These are phyloP conservation scores for Leptomonas pyrrhocoris DNA, from an alignment of 208 protist genomes.

Conservation along the genomic window DNA sequence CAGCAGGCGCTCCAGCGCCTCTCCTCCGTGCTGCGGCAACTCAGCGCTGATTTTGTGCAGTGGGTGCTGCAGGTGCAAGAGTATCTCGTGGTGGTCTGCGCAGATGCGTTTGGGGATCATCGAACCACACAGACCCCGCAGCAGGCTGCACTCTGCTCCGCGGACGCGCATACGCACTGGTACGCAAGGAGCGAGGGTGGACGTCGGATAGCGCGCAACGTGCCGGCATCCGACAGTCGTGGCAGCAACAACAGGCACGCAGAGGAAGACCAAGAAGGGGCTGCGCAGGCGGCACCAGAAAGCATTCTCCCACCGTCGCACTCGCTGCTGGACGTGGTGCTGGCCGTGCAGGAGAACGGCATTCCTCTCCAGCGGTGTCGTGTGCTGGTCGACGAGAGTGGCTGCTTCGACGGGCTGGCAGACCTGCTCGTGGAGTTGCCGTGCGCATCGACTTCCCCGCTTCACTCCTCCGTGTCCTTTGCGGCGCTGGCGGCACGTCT, in stretches of 20 bases:
- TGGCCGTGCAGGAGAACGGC: constrained; percentile 39
- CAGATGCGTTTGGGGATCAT: neutral
- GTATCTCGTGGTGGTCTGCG: constrained; percentile 16
- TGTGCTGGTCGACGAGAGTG: constrained; percentile 36
- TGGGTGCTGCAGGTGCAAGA: constrained; percentile 62
- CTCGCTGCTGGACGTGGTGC: constrained; percentile 29
- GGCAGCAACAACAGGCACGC: neutral
- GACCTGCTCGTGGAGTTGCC: neutral
- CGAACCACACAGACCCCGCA: too few relatives aligned
- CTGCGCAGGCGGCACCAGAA: neutral
- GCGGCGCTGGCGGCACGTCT: constrained; percentile 27
- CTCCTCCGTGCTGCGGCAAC: constrained; percentile 28
- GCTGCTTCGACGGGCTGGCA: constrained; percentile 40
- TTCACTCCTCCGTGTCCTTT: neutral
- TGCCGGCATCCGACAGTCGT: neutral
- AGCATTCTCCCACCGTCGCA: constrained; percentile 1
- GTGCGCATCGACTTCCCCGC: neutral
- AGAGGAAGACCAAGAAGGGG: neutral
- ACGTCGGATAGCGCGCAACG: neutral
- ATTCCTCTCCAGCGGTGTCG: constrained; percentile 35
- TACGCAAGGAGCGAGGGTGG: neutral
- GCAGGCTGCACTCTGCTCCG: too few relatives aligned
- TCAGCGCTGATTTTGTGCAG: constrained; percentile 37
- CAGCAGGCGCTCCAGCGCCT: constrained; percentile 44
- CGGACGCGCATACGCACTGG: too few relatives aligned